Evolutionary conservation across 257 asterid species (phyloP), one percentile per base, ranked within the genome.

Genomic region (Rauvolfia tetraphylla): DNA sequence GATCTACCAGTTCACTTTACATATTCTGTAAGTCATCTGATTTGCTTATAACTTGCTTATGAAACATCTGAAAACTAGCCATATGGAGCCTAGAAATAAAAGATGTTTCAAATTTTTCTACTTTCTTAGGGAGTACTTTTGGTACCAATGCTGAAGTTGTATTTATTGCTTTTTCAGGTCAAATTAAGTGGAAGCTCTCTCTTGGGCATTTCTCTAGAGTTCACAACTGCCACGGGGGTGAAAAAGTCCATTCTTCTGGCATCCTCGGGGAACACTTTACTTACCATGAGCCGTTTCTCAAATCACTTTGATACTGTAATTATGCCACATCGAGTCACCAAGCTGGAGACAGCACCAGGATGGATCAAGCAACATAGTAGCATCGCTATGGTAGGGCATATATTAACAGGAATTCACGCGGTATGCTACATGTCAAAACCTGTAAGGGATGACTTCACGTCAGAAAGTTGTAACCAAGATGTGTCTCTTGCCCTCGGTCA

Each of bases 331-430:
- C 81, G 65, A 48, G 89, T 90, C 39, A 83, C 83, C 58, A 84
- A 84, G 72, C 66, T 63, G 58, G 92, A 83, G 25, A 72, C 76
- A 41, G 82, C 79, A 56, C 77, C 86, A 15, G 89, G 81, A 76
- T 95, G 99, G 99, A 78, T 84, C 74, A 48, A 86, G 78, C 94
- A 83, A 79, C 89, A 91, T 79, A 90, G 87, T 79, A 84, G 84
- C 77, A 76, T 95, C 11, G 57, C 84, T 67, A 89, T 91, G 93
- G 73, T 82, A 54, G 96, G 94, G 25, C 80, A 85, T 76, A 67
- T 70, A 42, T 73, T 95, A 73, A 87, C 83, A 76, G 90, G 87
- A 84, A 91, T 92, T 2, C 84, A 74, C 8, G 96, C 89, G 13
- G 25, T 90, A 36, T 93, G 99, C 86, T 93, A 90, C 91, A 79